Conservation (phyloP, 441 rosid genomes). For the Populus hybrid region DNA sequence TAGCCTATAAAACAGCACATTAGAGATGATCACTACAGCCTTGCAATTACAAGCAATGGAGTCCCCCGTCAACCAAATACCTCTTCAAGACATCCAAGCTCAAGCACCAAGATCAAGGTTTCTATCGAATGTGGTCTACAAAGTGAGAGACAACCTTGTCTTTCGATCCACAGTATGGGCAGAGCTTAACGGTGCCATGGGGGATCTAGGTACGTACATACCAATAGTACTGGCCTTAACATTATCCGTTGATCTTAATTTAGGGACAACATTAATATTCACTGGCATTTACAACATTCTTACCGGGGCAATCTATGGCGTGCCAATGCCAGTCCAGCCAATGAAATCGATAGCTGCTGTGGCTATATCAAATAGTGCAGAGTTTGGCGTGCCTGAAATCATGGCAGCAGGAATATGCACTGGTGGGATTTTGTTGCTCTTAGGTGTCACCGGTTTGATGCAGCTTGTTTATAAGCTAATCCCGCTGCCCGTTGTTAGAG, state of each 20-base stretch:
- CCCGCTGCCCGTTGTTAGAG: constrained; percentile 70
- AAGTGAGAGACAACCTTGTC: constrained; percentile 37
- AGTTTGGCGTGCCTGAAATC: constrained; percentile 19
- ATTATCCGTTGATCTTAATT: constrained; percentile 60
- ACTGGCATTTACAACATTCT: constrained; percentile 58
- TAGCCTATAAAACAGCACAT: too few relatives aligned
- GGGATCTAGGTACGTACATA: constrained; percentile 71
- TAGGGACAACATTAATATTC: constrained; percentile 66
- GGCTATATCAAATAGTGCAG: constrained; percentile 40
- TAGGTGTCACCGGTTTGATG: constrained; percentile 73
- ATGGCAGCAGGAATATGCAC: constrained; percentile 76
- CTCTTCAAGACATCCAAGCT: neutral
- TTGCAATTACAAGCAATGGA: neutral
- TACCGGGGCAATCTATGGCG: constrained; percentile 58
- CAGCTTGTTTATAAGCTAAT: constrained; percentile 50
- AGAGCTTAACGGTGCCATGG: constrained; percentile 77
- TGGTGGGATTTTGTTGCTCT: constrained; percentile 44
- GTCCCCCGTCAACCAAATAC: constrained; percentile 3
- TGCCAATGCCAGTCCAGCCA: constrained; percentile 82
- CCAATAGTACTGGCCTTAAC: constrained; percentile 75
- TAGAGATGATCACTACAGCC: too few relatives aligned
- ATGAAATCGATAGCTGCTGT: constrained; percentile 70
- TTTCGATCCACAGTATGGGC: constrained; percentile 47
- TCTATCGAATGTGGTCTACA: constrained; percentile 23
- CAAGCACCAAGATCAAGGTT: constrained; percentile 7